Evolutionary conservation across 1,284 basidiomycete species (phyloP).

Genomic region (Rugosomyces carneus): DNA sequence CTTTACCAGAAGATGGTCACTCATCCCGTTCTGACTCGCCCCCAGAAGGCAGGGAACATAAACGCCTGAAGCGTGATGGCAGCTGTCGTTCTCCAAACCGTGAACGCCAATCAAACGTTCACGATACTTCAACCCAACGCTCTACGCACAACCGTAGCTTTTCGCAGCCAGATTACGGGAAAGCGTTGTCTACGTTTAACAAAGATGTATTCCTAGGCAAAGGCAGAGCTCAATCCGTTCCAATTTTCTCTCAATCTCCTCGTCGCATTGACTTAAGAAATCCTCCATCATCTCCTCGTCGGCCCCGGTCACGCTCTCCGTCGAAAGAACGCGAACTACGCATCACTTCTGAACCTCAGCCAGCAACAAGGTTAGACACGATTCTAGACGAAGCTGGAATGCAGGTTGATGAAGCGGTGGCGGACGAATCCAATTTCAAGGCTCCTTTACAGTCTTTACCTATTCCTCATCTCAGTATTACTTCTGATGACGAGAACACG

Average conservation of each 20-base stretch:
- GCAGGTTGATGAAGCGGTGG: slow-evolving; percentile 21
- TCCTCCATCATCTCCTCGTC: slow-evolving; percentile 34
- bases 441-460: background rate
- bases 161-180: slow-evolving; percentile 27
- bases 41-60: slow-evolving; percentile 27
- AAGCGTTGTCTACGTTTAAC: slow-evolving; percentile 20
- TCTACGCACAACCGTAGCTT: slow-evolving; percentile 27
- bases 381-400: slow-evolving; percentile 28
- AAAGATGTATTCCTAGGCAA: slow-evolving; percentile 21
- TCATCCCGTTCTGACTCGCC: slow-evolving; percentile 18
- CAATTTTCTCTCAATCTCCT: slow-evolving; percentile 29
- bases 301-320: slow-evolving; percentile 35
- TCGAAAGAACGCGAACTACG: slow-evolving; percentile 32
- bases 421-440: background rate
- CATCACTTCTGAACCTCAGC: slow-evolving; percentile 19
- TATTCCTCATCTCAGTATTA: slow-evolving; percentile 1
- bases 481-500: slow-evolving; percentile 8
- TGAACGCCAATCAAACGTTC: slow-evolving; percentile 13
- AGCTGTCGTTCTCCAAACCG: slow-evolving; percentile 8
- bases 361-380: slow-evolving; percentile 20
- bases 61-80: slow-evolving; percentile 31
- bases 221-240: slow-evolving; percentile 38
- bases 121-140: background rate
- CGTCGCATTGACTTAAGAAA: slow-evolving; percentile 37
- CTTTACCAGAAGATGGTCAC: slow-evolving; percentile 27